Percentiles rank a stretch among this genome's conserved stretches.
These are phyloP conservation scores for Pythium chondricola DNA, from an alignment of 352 stramenopile genomes.

Conservation along the genomic window DNA sequence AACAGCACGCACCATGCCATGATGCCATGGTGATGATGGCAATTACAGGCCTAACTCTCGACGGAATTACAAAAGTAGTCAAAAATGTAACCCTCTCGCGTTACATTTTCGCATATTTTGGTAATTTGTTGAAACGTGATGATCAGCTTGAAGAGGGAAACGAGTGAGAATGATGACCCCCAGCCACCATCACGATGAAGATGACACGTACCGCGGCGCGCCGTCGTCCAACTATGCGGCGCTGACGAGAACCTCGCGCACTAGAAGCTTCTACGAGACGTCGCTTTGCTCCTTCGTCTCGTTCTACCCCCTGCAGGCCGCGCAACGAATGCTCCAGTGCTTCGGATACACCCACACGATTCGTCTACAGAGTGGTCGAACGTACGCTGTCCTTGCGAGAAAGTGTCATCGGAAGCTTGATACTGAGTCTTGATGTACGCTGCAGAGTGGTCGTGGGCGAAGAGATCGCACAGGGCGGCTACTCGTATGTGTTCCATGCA, in stretches of 20 bases:
- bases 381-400: conserved; percentile 40
- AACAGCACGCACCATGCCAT: not conserved
- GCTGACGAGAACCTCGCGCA: not conserved
- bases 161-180: conserved; percentile 15
- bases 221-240: conserved; percentile 8
- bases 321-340: conserved; percentile 60
- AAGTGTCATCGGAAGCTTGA: too few species aligned
- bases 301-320: conserved; percentile 50
- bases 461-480: conserved; percentile 83
- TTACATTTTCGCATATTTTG: not conserved
- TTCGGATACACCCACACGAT: conserved; percentile 64
- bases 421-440: too few species aligned
- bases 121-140: not conserved
- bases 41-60: not conserved
- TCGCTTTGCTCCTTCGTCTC: conserved; percentile 32
- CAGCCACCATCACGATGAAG: conserved; percentile 11
- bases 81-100: too few species aligned
- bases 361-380: conserved; percentile 67
- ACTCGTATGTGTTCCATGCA: conserved; percentile 81
- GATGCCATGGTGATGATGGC: not conserved
- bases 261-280: not conserved
- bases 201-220: not conserved
- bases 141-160: conserved; percentile 8
- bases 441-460: conserved; percentile 45
- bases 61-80: too few species aligned